Evolutionary conservation across 257 asterid genomes (phyloP).

Genomic region (Gentiana macrophylla): DNA sequence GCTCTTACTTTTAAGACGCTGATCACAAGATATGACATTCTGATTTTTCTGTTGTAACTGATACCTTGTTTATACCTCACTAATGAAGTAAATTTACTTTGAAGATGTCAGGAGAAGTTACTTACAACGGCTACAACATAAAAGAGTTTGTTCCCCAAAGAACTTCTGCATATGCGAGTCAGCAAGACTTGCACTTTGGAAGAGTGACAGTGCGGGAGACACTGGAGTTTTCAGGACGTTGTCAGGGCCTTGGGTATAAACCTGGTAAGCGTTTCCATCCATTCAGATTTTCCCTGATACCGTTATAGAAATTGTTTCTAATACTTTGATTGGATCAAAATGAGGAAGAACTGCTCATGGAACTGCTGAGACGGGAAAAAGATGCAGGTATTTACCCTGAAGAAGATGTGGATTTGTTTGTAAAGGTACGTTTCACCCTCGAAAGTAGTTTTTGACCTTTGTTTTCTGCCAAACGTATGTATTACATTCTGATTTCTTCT

Average conservation of each 20-base stretch:
- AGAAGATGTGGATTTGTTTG: slow-evolving; percentile 85
- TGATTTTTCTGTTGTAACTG: too few species aligned
- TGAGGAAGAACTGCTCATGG: slow-evolving; percentile 81
- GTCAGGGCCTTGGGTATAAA: slow-evolving; percentile 82
- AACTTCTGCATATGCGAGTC: slow-evolving; percentile 78
- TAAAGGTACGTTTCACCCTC: slow-evolving; percentile 44
- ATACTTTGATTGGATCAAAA: background rate
- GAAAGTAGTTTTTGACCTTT: slow-evolving; percentile 1
- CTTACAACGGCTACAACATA: slow-evolving; percentile 79
- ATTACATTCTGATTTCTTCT: background rate
- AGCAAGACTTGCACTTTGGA: slow-evolving; percentile 78
- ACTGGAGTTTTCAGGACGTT: slow-evolving; percentile 68
- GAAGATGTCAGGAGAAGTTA: slow-evolving; percentile 81
- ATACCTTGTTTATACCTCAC: background rate
- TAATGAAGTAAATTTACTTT: slow-evolving; percentile 10
- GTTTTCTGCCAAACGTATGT: background rate
- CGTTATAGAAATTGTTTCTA: background rate
- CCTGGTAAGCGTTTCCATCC: slow-evolving; percentile 41
- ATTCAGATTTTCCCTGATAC: background rate
- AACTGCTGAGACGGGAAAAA: slow-evolving; percentile 84
- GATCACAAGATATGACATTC: too few species aligned
- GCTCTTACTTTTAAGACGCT: too few species aligned
- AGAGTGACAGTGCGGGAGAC: slow-evolving; percentile 96
- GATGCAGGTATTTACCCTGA: slow-evolving; percentile 67
- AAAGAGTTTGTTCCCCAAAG: slow-evolving; percentile 82